Base-by-base conservation (phyloP, 345 rosid species). In the Turnera subulata region DNA sequence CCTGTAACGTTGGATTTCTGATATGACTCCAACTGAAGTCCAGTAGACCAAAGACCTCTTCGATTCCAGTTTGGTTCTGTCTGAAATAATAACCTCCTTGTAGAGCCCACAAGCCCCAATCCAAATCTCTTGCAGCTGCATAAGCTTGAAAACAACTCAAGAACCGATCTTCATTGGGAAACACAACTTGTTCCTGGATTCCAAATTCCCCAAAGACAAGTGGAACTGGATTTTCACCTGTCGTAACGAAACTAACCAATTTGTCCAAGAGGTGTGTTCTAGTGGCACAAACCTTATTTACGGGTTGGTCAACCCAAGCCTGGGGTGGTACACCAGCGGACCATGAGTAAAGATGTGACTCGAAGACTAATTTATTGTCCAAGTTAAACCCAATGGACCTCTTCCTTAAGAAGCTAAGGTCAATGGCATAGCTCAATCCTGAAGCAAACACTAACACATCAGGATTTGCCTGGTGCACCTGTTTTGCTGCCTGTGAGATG, bases 331-430 rank as follows among this genome's bases (percentile, higher is more conserved):
- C 22, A 0, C n/a, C 21, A 15, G 43, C 23, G 50, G 46, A n/a
- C n/a, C n/a, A 62, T 11, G 56, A n/a, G 6, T 62, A 62, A 9
- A 12, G 39, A 29, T 62, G 66, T 11, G 32, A 32, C 58, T 62
- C 66, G 3, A 51, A 42, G 8, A 62, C 50, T 32, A 62, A 29
- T 50, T 62, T 62, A 15, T 62, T 52, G 16, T 50, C 58, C 6
- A 51, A 20, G 20, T 52, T 62, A 12, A 1, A 39, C 11, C 45
- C 45, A 14, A 52, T 29, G 40, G 59, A 23, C 26, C 15, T 44
- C 12, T 21, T 16, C 33, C 32, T 33, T 38, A 62, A 33, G 59
- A 13, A 53, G 1, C 25, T 44, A 4, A 45, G 51, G 25, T 44
- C 42, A n/a, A 43, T 45, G 37, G 59, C 49, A 40, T 44, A 53